Percentiles rank a stretch among this genome's conserved stretches.
Conservation (phyloP, 768 basidiomycete genomes). For the Lentinula sp. region DNA sequence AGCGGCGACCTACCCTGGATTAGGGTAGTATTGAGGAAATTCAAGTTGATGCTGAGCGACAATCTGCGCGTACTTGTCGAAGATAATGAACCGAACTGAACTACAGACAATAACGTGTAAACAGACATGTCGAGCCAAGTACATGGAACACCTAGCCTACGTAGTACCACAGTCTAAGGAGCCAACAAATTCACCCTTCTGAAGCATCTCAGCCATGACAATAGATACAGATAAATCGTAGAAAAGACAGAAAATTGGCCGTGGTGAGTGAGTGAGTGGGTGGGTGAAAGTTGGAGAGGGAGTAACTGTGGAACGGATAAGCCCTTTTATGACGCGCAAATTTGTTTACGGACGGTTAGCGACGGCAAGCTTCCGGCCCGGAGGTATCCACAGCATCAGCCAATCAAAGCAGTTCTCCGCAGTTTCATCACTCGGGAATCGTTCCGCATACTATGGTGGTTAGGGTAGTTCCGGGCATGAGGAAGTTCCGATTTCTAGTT, state of each 20-base stretch:
- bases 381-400: neutral
- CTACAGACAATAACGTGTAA: conserved; percentile 28
- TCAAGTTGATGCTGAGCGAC: conserved; percentile 87
- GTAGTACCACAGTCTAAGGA: conserved; percentile 95
- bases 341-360: neutral
- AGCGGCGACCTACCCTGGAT: conserved; percentile 57
- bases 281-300: neutral
- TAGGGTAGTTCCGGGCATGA: too few relatives aligned
- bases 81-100: conserved; percentile 88
- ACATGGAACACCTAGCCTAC: conserved; percentile 36
- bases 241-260: neutral
- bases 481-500: too few relatives aligned
- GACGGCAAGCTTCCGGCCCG: neutral
- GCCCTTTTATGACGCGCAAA: neutral
- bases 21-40: conserved; percentile 89
- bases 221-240: neutral
- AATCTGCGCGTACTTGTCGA: conserved; percentile 82
- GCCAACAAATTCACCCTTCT: conserved; percentile 80
- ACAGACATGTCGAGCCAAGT: neutral
- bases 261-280: neutral
- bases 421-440: neutral
- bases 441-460: too few relatives aligned
- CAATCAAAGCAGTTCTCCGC: neutral
- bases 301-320: neutral
- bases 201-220: conserved; percentile 12